Evolutionary conservation across 2,329 filamentous ascomycete genomes (phyloP).

Genomic region (Fusarium anguioides): DNA sequence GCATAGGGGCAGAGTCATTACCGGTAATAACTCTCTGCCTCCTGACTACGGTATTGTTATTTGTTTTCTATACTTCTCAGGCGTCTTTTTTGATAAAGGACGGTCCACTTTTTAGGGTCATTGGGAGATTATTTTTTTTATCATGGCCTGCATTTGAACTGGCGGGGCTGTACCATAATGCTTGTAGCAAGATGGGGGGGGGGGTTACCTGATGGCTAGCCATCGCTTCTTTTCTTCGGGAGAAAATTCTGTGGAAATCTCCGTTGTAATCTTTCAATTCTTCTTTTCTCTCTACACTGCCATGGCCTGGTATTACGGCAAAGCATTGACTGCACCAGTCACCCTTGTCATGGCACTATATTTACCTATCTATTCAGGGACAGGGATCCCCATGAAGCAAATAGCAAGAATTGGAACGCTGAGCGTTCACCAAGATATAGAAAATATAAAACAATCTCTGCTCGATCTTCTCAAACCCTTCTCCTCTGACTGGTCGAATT

Average conservation of each 20-base stretch:
- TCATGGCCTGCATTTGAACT: constrained; percentile 31
- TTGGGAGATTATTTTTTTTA: constrained; percentile 31
- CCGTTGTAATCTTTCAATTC: constrained; percentile 13
- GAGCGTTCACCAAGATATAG: constrained; percentile 35
- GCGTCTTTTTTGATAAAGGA: constrained; percentile 29
- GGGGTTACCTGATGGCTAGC: constrained; percentile 32
- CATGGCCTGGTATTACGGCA: constrained; percentile 19
- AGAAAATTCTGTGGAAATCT: constrained; percentile 2
- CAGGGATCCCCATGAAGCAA: constrained; percentile 20
- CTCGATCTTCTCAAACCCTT: background rate
- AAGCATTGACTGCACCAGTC: constrained; percentile 35
- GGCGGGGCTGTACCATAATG: constrained; percentile 11
- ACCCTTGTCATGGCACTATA: constrained; percentile 7
- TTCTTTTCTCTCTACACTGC: constrained; percentile 1
- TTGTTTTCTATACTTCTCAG: constrained; percentile 20
- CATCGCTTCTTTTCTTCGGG: constrained; percentile 29
- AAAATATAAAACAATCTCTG: constrained; percentile 32
- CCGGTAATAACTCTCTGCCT: constrained; percentile 10
- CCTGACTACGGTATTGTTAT: background rate
- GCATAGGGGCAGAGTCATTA: constrained; percentile 16
- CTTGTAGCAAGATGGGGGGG: constrained; percentile 12
- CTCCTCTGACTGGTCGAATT: background rate
- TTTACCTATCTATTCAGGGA: background rate
- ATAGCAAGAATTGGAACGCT: constrained; percentile 28
- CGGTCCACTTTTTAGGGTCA: constrained; percentile 31